Evolutionary conservation across 2,329 filamentous ascomycete species (phyloP), one percentile per base, ranked within the genome.

Genomic region (Zasmidium angulare): DNA sequence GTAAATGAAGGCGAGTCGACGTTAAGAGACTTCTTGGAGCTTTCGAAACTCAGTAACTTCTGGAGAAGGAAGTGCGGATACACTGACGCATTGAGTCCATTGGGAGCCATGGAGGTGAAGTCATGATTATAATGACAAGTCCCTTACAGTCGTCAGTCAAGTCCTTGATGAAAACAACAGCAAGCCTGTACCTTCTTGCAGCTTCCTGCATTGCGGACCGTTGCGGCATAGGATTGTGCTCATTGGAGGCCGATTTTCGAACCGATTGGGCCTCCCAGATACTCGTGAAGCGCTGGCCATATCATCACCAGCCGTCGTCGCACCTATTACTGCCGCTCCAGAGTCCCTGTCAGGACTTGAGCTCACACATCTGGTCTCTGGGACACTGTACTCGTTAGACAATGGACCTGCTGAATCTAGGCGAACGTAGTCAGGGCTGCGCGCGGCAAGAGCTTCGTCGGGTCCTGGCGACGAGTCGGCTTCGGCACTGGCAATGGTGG

Each of bases 1-100:
- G 80, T 77, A 50, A 99, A 99, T 50, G 93, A 91, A 12, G 95
- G 93, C 9, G 95, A 98, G 71, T 98, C 95, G 71, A 96, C 95
- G 75, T 96, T 99, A 66, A 99, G 65, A 24, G 89, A 82, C 75
- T 92, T 95, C 76, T 91, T 91, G 22, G 63, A 55, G 12, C 65
- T 69, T 54, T 21, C 31, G 22, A n/a, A 24, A 21, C 22, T 66
- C 46, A 64, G 54, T 29, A 29, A 29, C 52, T 50, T 58, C 55
- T 56, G 29, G 36, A 17, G 14, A 21, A 22, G 24, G 9, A 20
- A 22, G 17, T 7, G 7, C 10, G 55, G 9, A 19, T 24, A n/a
- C 23, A 65, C 68, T 63, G 47, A 70, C 68, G 62, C 36, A 46
- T 61, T 63, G 51, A 68, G 60, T n/a, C 69, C 70, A 58, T 72